Conservation (phyloP, 2,329 filamentous ascomycete species). For the Arachnopeziza araneosa region DNA sequence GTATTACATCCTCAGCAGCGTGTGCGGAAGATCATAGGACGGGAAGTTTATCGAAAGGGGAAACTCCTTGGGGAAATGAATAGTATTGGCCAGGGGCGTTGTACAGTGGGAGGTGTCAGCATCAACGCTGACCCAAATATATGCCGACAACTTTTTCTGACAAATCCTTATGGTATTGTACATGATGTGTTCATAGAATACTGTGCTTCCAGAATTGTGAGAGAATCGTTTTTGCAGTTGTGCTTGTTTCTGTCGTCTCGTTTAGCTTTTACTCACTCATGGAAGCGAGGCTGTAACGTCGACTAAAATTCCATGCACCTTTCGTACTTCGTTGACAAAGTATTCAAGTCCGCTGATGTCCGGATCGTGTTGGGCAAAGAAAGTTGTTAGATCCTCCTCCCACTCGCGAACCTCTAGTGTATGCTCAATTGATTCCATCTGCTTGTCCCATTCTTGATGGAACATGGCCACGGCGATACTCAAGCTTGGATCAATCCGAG, state of each 20-base stretch:
- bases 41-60: not conserved
- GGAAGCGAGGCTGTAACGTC: not conserved
- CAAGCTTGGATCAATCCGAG: slow-evolving; percentile 17
- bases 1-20: not conserved
- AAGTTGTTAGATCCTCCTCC: slow-evolving; percentile 16
- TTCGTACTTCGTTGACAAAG: slow-evolving; percentile 18
- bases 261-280: not conserved
- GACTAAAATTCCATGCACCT: slow-evolving; percentile 13
- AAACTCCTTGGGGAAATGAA: not conserved
- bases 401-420: slow-evolving; percentile 19
- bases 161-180: no score
- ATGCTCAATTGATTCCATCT: slow-evolving; percentile 23
- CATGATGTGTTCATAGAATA: not conserved
- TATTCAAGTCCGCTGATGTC: slow-evolving; percentile 13
- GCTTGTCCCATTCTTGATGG: slow-evolving; percentile 25
- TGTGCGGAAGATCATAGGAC: not conserved
- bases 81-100: not conserved
- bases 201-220: not conserved
- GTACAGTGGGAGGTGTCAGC: no score
- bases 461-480: slow-evolving; percentile 25
- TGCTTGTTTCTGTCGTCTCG: not conserved
- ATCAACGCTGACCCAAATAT: no score
- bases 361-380: slow-evolving; percentile 18
- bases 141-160: no score
- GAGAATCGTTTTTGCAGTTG: not conserved